Evolutionary conservation across 805 yeast species (phyloP), one percentile per base, ranked within the genome.

Genomic region (Monosporozyma yasuniensis): DNA sequence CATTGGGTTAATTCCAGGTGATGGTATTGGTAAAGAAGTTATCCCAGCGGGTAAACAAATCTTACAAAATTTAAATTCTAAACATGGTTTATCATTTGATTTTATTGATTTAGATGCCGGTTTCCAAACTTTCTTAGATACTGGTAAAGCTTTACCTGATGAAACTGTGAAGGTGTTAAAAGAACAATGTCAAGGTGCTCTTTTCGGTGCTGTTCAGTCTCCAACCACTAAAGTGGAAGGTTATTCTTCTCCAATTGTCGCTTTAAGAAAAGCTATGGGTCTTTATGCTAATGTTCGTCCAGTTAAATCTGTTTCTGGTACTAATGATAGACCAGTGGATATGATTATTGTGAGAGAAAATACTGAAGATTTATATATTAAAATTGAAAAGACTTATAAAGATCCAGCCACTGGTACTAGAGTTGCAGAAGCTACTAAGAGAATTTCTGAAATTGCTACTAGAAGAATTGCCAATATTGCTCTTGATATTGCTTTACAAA

Each of bases 281-380:
- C 75, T 93, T 48, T 93, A 86, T 68, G 99, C 99, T 60, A 93
- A 93, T 61, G 96, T 93, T 47, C 85, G 99, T 69, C 99, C 99
- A 3, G 98, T 93, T 59, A 93, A 93, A 72, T 83, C 93, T 47
- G 97, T 90, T 38, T 83, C 79, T 39, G 91, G 90, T 48, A 75
- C 80, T 49, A 57, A 56, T 14, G 90, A 87, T 57, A 81, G 88
- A 70, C 90, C 95, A 35, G 96, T 90, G 47, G 99, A 93, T 69
- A 83, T 93, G 88, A 96, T 93, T 28, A 93, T 93, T 68, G 99
- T 93, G 37, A 86, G 99, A 69, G 99, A 93, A 73, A 93, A 93
- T 77, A 93, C 99, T 54, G 99, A 93, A 74, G 99, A 93, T 71
- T 76, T 91, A 60, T 93, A 93, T 73, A 84, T 93, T 70, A 93